A percentile compares a stretch with the other conserved stretches of the same genome.
Conservation (phyloP, 768 basidiomycete genomes). For the Tricholoma sp. region DNA sequence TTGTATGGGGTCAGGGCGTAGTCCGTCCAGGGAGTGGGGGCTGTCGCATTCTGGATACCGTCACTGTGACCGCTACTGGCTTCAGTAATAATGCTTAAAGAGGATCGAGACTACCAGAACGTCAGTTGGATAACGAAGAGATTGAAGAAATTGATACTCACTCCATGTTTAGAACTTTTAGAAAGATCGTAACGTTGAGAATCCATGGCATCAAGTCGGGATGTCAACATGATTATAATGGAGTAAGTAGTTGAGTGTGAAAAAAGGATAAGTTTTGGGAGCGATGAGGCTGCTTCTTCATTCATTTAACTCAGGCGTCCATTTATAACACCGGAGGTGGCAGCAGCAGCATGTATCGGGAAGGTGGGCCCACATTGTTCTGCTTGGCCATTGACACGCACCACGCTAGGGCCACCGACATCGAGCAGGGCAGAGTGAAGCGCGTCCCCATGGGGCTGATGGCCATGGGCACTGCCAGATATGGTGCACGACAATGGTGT, state of each 20-base stretch:
- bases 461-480: neutral
- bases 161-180: conserved; percentile 12
- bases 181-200: conserved; percentile 26
- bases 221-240: conserved; percentile 4
- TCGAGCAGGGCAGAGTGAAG: neutral
- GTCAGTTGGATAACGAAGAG: neutral
- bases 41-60: neutral
- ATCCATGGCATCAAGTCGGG: conserved; percentile 18
- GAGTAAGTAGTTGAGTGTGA: conserved; percentile 2
- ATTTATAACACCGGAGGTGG: conserved; percentile 10
- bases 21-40: neutral
- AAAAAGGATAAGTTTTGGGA: conserved; percentile 1
- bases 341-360: conserved; percentile 5
- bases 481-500: conserved; percentile 10
- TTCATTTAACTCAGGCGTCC: neutral
- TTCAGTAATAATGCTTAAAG: neutral
- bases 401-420: neutral
- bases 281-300: conserved; percentile 2
- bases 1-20: neutral
- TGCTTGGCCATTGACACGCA: conserved; percentile 5
- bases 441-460: neutral
- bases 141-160: conserved; percentile 7
- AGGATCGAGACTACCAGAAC: neutral
- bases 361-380: conserved; percentile 8
- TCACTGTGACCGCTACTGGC: neutral